phyloP scores from a whole-genome alignment of 2,329 filamentous ascomycete genomes.

The Annulohypoxylon truncatum region DNA sequence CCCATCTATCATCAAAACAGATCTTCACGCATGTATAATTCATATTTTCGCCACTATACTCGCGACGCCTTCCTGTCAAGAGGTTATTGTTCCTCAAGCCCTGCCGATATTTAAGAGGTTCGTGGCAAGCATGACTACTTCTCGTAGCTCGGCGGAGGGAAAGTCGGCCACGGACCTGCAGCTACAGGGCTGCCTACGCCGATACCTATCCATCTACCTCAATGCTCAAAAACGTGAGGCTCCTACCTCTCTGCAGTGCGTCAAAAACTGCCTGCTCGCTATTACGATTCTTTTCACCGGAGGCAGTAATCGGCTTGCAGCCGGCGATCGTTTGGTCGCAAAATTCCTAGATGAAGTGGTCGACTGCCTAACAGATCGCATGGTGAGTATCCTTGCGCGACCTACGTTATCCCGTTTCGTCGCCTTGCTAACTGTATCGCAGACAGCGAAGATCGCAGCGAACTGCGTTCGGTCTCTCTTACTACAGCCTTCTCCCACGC shows the following conservation, averaged over 20 bases:
- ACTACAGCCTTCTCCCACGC: slow-evolving; percentile 70
- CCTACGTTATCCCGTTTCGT: background rate
- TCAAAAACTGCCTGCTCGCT: slow-evolving; percentile 91
- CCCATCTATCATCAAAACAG: slow-evolving; percentile 94
- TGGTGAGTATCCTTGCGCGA: slow-evolving; percentile 60
- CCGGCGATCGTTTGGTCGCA: slow-evolving; percentile 78
- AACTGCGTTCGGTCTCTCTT: slow-evolving; percentile 90
- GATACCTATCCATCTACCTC: slow-evolving; percentile 83
- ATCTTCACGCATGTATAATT: slow-evolving; percentile 94
- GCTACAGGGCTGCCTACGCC: slow-evolving; percentile 82
- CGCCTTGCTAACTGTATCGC: slow-evolving; percentile 32
- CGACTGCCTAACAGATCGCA: slow-evolving; percentile 83
- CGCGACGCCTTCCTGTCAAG: slow-evolving; percentile 86
- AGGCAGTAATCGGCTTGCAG: slow-evolving; percentile 77
- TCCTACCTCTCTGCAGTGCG: slow-evolving; percentile 83
- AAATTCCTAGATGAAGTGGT: slow-evolving; percentile 83
- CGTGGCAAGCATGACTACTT: slow-evolving; percentile 76
- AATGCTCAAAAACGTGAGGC: slow-evolving; percentile 79
- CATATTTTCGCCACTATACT: slow-evolving; percentile 97
- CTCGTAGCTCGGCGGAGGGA: slow-evolving; percentile 51
- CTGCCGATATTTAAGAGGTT: slow-evolving; percentile 94
- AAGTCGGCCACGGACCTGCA: slow-evolving; percentile 71
- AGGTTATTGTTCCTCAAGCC: slow-evolving; percentile 87
- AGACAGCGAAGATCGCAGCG: slow-evolving; percentile 89
- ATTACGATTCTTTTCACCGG: slow-evolving; percentile 90